These are phyloP conservation scores for Arctostaphylos glauca DNA, from an alignment of 148 eudicot species.

Conservation along the genomic window DNA sequence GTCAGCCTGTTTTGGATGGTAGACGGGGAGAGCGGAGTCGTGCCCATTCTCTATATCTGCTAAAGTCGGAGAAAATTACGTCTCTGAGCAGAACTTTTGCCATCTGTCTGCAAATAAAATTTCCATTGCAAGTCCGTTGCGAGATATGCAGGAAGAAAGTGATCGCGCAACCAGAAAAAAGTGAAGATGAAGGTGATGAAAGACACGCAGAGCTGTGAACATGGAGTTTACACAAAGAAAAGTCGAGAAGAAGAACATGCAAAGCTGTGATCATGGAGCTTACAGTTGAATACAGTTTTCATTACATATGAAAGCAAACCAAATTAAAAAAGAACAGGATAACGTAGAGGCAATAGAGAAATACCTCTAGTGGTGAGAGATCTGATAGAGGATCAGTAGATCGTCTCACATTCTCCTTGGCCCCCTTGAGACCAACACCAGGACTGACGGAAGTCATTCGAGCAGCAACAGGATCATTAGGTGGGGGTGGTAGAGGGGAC, in stretches of 20 bases:
- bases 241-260: background rate
- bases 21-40: too few relatives aligned
- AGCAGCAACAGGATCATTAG: constrained; percentile 83
- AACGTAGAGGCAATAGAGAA: background rate
- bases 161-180: background rate
- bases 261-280: background rate
- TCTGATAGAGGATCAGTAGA: constrained; percentile 72
- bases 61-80: background rate
- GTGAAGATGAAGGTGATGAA: background rate
- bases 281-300: background rate
- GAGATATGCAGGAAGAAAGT: background rate
- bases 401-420: constrained; percentile 30
- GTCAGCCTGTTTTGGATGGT: too few relatives aligned
- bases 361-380: constrained; percentile 88
- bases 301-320: background rate
- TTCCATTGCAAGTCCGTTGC: too few relatives aligned
- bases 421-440: constrained; percentile 30
- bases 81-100: background rate
- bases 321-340: background rate
- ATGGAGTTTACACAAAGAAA: background rate
- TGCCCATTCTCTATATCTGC: background rate
- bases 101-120: background rate
- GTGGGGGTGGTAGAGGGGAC: constrained; percentile 92
- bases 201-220: background rate
- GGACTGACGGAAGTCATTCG: constrained; percentile 51